Base-by-base conservation (phyloP, 441 rosid species). In the Euphorbia schlechtendalii region DNA sequence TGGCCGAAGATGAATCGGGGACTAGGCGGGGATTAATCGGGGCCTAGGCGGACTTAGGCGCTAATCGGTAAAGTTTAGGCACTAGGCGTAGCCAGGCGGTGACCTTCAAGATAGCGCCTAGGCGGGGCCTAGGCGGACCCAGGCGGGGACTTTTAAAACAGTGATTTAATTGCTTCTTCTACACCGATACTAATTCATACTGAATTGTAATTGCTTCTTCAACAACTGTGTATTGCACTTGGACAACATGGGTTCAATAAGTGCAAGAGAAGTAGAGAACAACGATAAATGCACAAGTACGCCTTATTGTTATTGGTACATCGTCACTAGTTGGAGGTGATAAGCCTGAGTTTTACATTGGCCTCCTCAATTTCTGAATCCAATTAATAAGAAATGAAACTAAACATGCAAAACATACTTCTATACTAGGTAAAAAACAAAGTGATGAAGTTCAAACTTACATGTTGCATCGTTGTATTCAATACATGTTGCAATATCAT, bases 401-500 rank as follows among this genome's bases (percentile, higher is more conserved):
- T 62, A 62, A 63, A 63, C 10, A 20, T 21, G 27, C 45, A 7
- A 11, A 40, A 7, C 65, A 18, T 3, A 63, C 32, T 12, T 11
- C 5, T 28, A 32, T 18, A 17, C 4, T 13, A 49, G 21, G 28
- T 9, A 21, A 2, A 2, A 9, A 40, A 21, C 25, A 5, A 41
- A 57, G 60, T 54, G 69, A 55, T 52, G 25, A 71, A 57, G 63
- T 56, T 59, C 56, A 51, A 28, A 61, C 86, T 77, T 73, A 86
- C 98, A 59, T 27, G 87, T 80, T 75, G 82, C 81, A 59, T 56
- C 71, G 43, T 88, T 87, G 74, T 74, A 83, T 43, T 67, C 82
- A 63, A 89, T 71, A 30, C 85, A 83, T 18, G 86, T 84, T 51
- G 90, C 93, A 59, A 86, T 66, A 69, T 84, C 91, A 41, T 70